A percentile compares a stretch with the other conserved stretches of the same genome.
phyloP scores from a whole-genome alignment of 768 basidiomycete genomes.

The Tricholoma sp. region DNA sequence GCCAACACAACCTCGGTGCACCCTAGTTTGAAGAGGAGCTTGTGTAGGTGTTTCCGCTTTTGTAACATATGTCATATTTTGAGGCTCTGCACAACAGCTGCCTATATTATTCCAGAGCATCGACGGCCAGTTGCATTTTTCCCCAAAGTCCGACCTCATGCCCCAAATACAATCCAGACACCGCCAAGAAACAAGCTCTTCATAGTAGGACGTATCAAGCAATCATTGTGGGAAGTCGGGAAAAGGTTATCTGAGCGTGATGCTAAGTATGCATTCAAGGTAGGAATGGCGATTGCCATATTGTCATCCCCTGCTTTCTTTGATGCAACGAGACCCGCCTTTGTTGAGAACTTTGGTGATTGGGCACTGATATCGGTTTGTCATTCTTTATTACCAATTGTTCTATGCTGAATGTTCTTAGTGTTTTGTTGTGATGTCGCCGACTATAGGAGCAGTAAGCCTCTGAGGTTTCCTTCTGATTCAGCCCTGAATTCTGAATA shows the following conservation, averaged over 20 bases:
- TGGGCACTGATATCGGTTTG: slow-evolving; percentile 93
- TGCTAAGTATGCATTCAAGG: slow-evolving; percentile 84
- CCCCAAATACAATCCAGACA: slow-evolving; percentile 81
- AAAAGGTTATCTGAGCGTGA: slow-evolving; percentile 64
- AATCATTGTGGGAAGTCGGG: slow-evolving; percentile 70
- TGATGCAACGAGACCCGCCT: slow-evolving; percentile 68
- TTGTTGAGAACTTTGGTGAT: slow-evolving; percentile 82
- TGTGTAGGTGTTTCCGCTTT: slow-evolving; percentile 32
- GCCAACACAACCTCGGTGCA: neutral
- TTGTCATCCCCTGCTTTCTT: slow-evolving; percentile 88
- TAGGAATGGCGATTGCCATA: slow-evolving; percentile 76
- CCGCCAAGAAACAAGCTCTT: slow-evolving; percentile 60
- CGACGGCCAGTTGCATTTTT: slow-evolving; percentile 59
- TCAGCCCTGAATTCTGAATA: slow-evolving; percentile 22
- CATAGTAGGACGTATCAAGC: slow-evolving; percentile 56
- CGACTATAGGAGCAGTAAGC: slow-evolving; percentile 78
- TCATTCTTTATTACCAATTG: slow-evolving; percentile 6
- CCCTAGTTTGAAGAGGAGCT: slow-evolving; percentile 18
- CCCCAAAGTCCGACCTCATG: slow-evolving; percentile 78
- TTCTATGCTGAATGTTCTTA: slow-evolving; percentile 19
- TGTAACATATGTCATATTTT: neutral
- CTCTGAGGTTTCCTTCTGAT: neutral
- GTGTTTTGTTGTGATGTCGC: slow-evolving; percentile 91
- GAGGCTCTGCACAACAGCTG: slow-evolving; percentile 26
- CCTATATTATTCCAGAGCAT: slow-evolving; percentile 46